A percentile compares a stretch with the other conserved stretches of the same genome.
Conservation (phyloP, 2,329 filamentous ascomycete species). For the Aspergillus fumigatus region DNA sequence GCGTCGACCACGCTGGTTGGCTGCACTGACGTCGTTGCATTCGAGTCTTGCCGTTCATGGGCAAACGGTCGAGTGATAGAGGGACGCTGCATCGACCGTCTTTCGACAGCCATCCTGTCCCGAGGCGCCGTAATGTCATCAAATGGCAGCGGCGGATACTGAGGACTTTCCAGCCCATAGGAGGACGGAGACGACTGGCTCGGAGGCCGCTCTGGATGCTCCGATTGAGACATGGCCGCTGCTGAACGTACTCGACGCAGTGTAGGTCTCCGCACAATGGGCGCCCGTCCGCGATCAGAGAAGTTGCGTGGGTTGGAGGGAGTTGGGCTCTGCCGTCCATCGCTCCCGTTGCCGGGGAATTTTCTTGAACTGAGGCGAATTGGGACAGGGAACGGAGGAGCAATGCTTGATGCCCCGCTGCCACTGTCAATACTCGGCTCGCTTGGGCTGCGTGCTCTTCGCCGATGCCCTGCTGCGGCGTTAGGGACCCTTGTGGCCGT, state of each 20-base stretch:
- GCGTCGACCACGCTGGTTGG: constrained; percentile 85
- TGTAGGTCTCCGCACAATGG: constrained; percentile 55
- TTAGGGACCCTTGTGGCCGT: constrained; percentile 76
- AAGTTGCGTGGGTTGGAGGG: constrained; percentile 53
- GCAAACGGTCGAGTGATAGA: constrained; percentile 22
- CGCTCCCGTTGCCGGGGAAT: constrained; percentile 63
- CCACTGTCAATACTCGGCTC: constrained; percentile 41
- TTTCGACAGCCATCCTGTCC: constrained; percentile 25
- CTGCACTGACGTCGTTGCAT: constrained; percentile 54
- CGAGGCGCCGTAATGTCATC: constrained; percentile 62
- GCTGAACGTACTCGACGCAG: constrained; percentile 84
- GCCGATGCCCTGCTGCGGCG: constrained; percentile 66
- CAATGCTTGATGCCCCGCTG: constrained; percentile 31
- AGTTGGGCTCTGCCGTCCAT: constrained; percentile 74
- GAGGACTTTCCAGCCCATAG: constrained; percentile 64
- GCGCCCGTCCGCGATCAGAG: constrained; percentile 49
- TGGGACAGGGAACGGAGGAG: constrained; percentile 87
- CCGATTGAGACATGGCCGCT: constrained; percentile 59
- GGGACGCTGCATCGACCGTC: constrained; percentile 20
- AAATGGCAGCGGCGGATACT: constrained; percentile 66
- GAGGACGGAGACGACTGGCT: constrained; percentile 54
- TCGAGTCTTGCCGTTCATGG: constrained; percentile 45
- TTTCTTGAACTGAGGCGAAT: constrained; percentile 81
- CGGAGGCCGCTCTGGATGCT: constrained; percentile 42
- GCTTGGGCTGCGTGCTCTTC: constrained; percentile 51